Evolutionary conservation across 116 monocot species (phyloP).

Genomic region (Cymodocea nodosa): DNA sequence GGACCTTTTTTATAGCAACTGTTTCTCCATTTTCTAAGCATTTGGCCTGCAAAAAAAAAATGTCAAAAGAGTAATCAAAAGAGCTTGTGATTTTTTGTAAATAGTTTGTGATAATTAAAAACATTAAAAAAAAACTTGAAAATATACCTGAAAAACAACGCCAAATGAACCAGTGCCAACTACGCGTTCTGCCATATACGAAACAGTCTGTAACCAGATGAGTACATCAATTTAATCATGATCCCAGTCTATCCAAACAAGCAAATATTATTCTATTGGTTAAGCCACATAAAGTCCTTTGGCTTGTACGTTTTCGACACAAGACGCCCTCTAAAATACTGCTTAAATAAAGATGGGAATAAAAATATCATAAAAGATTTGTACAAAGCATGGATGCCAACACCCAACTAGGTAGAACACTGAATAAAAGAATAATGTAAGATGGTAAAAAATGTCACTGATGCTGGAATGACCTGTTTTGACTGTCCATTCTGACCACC

Average conservation of each 20-base stretch:
- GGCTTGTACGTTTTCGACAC: no score
- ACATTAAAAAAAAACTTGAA: neutral
- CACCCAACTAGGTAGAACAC: neutral
- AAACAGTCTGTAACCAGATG: conserved; percentile 34
- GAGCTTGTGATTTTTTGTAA: no score
- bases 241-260: neutral
- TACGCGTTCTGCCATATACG: conserved; percentile 69
- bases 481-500: conserved; percentile 48
- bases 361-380: neutral
- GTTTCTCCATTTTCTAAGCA: conserved; percentile 44
- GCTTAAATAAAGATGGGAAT: neutral
- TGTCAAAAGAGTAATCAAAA: no score
- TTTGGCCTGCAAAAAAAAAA: conserved; percentile 44
- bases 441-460: neutral
- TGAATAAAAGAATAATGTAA: neutral
- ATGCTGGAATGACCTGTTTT: conserved; percentile 23
- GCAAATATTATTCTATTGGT: neutral
- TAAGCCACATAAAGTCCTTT: neutral
- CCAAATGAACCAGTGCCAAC: conserved; percentile 86
- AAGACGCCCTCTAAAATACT: no score
- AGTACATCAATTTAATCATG: no score
- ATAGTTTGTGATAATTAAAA: neutral
- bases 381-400: neutral
- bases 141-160: conserved; percentile 69
- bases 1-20: no score